Evolutionary conservation across 768 basidiomycete species (phyloP).

Genomic region (Leccinellum luteum): DNA sequence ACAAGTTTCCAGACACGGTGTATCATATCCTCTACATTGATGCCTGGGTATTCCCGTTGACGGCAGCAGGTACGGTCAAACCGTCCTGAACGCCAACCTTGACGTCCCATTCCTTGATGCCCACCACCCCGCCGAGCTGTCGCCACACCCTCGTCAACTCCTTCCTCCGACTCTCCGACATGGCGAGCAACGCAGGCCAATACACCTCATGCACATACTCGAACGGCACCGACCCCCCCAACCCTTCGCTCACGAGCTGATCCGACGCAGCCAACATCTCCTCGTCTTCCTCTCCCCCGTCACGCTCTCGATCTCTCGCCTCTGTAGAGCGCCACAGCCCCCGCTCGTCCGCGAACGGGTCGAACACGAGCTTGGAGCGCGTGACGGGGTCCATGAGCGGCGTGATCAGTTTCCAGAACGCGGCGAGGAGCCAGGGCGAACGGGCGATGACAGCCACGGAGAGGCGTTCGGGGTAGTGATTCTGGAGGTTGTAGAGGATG

Average conservation of each 20-base stretch:
- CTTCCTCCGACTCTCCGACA: slow-evolving; percentile 51
- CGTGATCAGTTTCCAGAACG: slow-evolving; percentile 74
- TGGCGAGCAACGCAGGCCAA: slow-evolving; percentile 61
- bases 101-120: slow-evolving; percentile 80
- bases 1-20: background rate
- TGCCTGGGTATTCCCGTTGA: background rate
- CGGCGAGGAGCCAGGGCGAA: slow-evolving; percentile 70
- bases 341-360: slow-evolving; percentile 40
- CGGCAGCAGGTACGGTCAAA: background rate
- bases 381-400: slow-evolving; percentile 86
- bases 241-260: slow-evolving; percentile 67
- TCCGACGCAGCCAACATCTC: slow-evolving; percentile 57
- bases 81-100: slow-evolving; percentile 39
- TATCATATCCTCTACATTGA: background rate
- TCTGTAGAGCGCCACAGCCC: slow-evolving; percentile 30
- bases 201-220: slow-evolving; percentile 74
- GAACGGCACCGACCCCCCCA: slow-evolving; percentile 67
- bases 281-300: slow-evolving; percentile 2
- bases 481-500: slow-evolving; percentile 54
- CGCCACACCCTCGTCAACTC: slow-evolving; percentile 63
- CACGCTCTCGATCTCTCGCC: slow-evolving; percentile 14
- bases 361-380: slow-evolving; percentile 70
- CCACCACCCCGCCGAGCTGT: slow-evolving; percentile 62
- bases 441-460: slow-evolving; percentile 54
- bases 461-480: background rate